Base-by-base conservation (phyloP, 2,329 filamentous ascomycete species). In the Diaporthe citrichinensis region DNA sequence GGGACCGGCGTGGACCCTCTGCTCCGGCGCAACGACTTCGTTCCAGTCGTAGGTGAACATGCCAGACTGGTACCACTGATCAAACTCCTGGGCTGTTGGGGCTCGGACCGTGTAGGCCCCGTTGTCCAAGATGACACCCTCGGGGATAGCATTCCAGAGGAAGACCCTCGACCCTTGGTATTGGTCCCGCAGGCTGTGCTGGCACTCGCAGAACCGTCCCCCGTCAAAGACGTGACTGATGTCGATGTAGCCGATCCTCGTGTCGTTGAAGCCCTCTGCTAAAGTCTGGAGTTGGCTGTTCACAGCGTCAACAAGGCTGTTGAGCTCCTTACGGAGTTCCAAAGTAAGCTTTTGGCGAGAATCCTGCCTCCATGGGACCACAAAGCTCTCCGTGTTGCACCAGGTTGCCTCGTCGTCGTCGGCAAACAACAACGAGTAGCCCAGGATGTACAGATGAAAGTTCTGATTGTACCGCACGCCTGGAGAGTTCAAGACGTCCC, bases 331-430 rank as follows among this genome's bases (percentile, higher is more conserved):
- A 4, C 57, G 57, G 57, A 59, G 57, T 59, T 59, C 57, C 57
- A 59, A 59, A 59, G 57, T 59, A 59, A 59, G 57, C 57, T 59
- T 59, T 14, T 59, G 57, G 57, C 57, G 57, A 59, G 57, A 59
- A 36, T 59, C 57, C 57, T 59, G 57, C 57, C 57, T 59, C 57
- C 57, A 59, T 39, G 57, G 57, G 57, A 59, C 57, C 20, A 59
- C 57, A n/a, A 59, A 59, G 57, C 57, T 59, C 57, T 59, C 57
- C 57, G 57, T 59, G 57, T 59, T 59, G 57, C 57, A 59, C 57
- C 57, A 59, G 31, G 57, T 59, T 59, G 57, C 57, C 1, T 59
- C 57, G 57, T 59, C 57, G 31, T 59, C 57, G 57, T 59, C 57
- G 20, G 57, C 57, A 59, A 59, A 59, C 57, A 59, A 14, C 20